Evolutionary conservation across 805 yeast species (phyloP), one percentile per base, ranked within the genome.

Genomic region (Candida ficus): DNA sequence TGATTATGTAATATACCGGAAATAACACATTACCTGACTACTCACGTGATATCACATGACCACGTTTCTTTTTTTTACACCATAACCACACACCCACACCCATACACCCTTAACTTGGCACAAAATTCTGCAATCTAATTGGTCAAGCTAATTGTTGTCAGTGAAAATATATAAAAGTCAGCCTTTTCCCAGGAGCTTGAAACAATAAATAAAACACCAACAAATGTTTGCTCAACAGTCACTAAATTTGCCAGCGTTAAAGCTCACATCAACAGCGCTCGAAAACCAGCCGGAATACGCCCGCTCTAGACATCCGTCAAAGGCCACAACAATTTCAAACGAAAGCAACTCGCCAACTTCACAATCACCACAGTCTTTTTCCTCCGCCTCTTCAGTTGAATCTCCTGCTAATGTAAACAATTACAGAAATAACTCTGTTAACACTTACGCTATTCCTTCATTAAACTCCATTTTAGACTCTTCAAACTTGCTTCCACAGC

Each of bases 301-400:
- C 11, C 23, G 41, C 19, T 22, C 35, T 14, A 36, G 43, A 26
- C 52, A 45, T 35, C 45, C 44, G 22, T 50, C 55, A 10, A 52
- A 50, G 47, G 48, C 50, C 11, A 46, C 49, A 2, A 49, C 49
- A 2, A 49, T 39, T 2, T 52, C 56, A 4, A 53, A 46, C 27
- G 58, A 48, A 35, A 45, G 57, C 17, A 52, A 52, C 48, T 54
- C 58, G 2, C 58, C 60, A 33, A 44, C 48, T 35, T 55, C 57
- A 9, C 51, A 52, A 37, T 53, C 57, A 3, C 60, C 60, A 16
- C 55, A 50, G 6, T 48, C 47, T 37, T 48, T 52, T 22, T 53
- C 58, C 12, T 54, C 58, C 1, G 53, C 41, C 2, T 54, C 58
- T 1, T 51, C 57, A 4, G 52, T 47, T 7, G 57, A 52, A 17